Base-by-base conservation (phyloP, 1,139 yeast genomes). In the Pichia sp. region DNA sequence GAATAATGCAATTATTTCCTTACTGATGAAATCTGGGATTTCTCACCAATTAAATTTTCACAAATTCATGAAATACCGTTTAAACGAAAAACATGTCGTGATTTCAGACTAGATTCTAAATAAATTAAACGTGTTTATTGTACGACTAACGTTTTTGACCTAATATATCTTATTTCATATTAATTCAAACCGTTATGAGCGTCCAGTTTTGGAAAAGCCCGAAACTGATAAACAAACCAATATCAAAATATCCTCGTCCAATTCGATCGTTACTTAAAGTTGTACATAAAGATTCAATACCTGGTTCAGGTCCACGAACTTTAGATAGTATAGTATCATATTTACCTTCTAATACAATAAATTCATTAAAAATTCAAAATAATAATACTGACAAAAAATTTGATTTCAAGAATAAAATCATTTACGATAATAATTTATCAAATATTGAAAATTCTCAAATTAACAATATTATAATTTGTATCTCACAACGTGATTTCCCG, bases 401-500 rank as follows among this genome's bases (percentile, higher is more conserved):
- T 23, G 35, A 32, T 23, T 32, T 32, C 11, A 22, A 22, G 23
- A 32, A 20, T 9, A 35, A 11, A 22, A 26, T 24, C 20, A 25
- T 10, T 9, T 7, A 27, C 9, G 23, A 27, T 33, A 30, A 30
- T 30, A 11, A 16, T 4, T 8, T 20, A 12, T 22, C 16, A 22
- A 30, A 30, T 6, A 6, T 10, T 9, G 25, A 30, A 22, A 29
- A 22, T 26, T 11, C 40, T 16, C 16, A 16, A 7, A 29, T 30
- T 23, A 30, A 12, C 5, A 47, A 47, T 23, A 23, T 47, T 9
- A 33, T 44, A 3, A 23, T 44, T 5, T 47, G 50, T 33, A 20
- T 47, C 2, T 37, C 46, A n/a, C 47, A 42, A 37, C 35, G 44
- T 25, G 50, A 47, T 37, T 47, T 47, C 28, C 50, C 50, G 8